Conservation (phyloP, 768 basidiomycete genomes). For the Lactifluus hygrophoroides region DNA sequence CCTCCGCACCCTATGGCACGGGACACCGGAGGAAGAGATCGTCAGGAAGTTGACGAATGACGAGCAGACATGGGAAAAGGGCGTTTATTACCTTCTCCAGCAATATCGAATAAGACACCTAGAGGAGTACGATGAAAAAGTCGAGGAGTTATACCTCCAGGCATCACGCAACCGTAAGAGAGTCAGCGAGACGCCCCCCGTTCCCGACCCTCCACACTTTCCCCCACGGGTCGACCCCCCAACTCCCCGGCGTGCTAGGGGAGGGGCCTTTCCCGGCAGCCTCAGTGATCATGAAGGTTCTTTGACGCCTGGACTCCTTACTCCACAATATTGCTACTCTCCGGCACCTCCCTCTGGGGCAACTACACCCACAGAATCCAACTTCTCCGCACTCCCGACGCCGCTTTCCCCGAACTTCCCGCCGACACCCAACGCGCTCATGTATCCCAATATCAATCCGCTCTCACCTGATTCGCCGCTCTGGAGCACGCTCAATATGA, state of each 20-base stretch:
- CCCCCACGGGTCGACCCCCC: conserved; percentile 51
- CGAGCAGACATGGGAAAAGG: conserved; percentile 89
- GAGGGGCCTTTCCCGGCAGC: conserved; percentile 13
- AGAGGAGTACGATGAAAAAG: conserved; percentile 56
- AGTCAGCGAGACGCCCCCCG: conserved; percentile 25
- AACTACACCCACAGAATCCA: conserved; percentile 17
- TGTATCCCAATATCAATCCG: conserved; percentile 22
- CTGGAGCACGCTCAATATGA: conserved; percentile 26
- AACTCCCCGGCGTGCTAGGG: conserved; percentile 49
- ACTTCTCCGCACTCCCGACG: conserved; percentile 24
- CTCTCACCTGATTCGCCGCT: conserved; percentile 30
- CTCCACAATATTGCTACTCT: conserved; percentile 17
- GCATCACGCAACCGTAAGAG: conserved; percentile 31
- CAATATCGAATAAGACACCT: conserved; percentile 71
- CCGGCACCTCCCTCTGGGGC: neutral
- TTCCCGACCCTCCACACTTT: conserved; percentile 23
- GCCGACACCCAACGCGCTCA: conserved; percentile 1
- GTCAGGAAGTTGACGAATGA: conserved; percentile 53
- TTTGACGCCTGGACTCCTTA: conserved; percentile 13
- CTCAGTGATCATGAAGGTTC: conserved; percentile 16
- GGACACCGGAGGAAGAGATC: conserved; percentile 64
- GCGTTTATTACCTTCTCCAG: conserved; percentile 85
- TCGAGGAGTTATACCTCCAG: conserved; percentile 26
- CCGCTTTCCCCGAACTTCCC: conserved; percentile 21
- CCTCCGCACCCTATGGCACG: conserved; percentile 87